A percentile compares a stretch with the other conserved stretches of the same genome.
Evolutionary conservation across 768 basidiomycete genomes (phyloP).

Genomic region (Amylocystis lapponica): DNA sequence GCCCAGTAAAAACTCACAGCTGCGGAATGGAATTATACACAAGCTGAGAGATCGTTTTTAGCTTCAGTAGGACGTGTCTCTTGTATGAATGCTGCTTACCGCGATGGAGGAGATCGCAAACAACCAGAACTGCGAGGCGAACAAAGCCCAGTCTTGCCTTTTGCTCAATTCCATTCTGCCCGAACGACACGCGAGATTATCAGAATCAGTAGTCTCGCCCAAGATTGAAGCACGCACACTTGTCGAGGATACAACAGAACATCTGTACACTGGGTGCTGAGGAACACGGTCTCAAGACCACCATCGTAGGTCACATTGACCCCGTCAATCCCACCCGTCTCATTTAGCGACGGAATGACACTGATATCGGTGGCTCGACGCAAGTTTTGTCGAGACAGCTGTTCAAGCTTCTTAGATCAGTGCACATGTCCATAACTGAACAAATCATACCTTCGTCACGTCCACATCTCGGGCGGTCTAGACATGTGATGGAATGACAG

Average conservation of each 20-base stretch:
- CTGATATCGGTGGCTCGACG: not conserved
- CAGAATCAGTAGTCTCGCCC: not conserved
- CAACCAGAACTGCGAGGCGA: slow-evolving; percentile 50
- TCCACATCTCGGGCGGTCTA: no score
- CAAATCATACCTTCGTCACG: not conserved
- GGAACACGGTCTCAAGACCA: slow-evolving; percentile 9
- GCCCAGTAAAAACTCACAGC: slow-evolving; percentile 29
- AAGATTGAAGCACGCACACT: slow-evolving; percentile 29
- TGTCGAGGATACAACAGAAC: slow-evolving; percentile 40
- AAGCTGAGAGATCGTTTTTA: slow-evolving; percentile 21
- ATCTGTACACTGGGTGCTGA: slow-evolving; percentile 38
- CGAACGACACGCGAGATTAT: not conserved
- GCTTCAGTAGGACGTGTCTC: no score
- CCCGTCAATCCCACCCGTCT: slow-evolving; percentile 14
- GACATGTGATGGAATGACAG: not conserved
- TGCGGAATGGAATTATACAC: slow-evolving; percentile 50
- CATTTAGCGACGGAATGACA: not conserved
- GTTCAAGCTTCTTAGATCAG: not conserved
- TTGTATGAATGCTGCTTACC: slow-evolving; percentile 8
- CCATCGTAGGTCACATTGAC: slow-evolving; percentile 21
- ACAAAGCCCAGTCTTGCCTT: slow-evolving; percentile 43
- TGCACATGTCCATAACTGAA: not conserved
- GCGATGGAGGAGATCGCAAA: slow-evolving; percentile 45
- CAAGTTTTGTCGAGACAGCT: not conserved
- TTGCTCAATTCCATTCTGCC: slow-evolving; percentile 36